These are phyloP conservation scores for Russula dissimulans DNA, from an alignment of 768 basidiomycete species.

Conservation along the genomic window DNA sequence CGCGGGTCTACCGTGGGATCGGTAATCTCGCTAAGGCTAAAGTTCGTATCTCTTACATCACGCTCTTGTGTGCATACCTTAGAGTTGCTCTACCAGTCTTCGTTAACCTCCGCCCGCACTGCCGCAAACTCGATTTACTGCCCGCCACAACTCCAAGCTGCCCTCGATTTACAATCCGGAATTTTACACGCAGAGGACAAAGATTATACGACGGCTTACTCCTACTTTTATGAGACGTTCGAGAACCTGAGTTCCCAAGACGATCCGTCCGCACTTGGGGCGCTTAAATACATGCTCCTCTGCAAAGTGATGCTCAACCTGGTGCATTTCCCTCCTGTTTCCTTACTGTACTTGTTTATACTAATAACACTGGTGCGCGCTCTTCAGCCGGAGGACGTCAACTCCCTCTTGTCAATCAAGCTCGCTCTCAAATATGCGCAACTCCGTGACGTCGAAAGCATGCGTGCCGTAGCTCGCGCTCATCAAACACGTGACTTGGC, in stretches of 20 bases:
- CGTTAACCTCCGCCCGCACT: slow-evolving; percentile 82
- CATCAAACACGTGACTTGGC: slow-evolving; percentile 84
- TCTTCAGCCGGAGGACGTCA: slow-evolving; percentile 84
- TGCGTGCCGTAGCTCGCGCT: slow-evolving; percentile 92
- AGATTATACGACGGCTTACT: slow-evolving; percentile 94
- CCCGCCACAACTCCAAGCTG: slow-evolving; percentile 54
- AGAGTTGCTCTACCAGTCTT: slow-evolving; percentile 42
- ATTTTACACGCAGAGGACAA: slow-evolving; percentile 94
- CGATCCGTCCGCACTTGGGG: slow-evolving; percentile 54
- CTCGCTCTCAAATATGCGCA: slow-evolving; percentile 83
- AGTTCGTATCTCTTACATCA: slow-evolving; percentile 31
- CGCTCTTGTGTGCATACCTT: background rate
- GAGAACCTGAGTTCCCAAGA: slow-evolving; percentile 80
- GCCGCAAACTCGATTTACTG: slow-evolving; percentile 96
- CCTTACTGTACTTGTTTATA: background rate
- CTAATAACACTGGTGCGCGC: background rate
- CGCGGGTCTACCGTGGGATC: slow-evolving; percentile 80
- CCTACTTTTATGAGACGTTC: slow-evolving; percentile 96
- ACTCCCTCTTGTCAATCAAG: slow-evolving; percentile 76
- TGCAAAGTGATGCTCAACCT: slow-evolving; percentile 98
- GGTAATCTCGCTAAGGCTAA: slow-evolving; percentile 88
- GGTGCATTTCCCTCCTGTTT: slow-evolving; percentile 37
- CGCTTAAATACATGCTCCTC: slow-evolving; percentile 94
- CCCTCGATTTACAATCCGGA: slow-evolving; percentile 62
- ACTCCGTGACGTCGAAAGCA: slow-evolving; percentile 83